These are phyloP conservation scores for Pueraria montana DNA, from an alignment of 306 rosid species.

Conservation along the genomic window DNA sequence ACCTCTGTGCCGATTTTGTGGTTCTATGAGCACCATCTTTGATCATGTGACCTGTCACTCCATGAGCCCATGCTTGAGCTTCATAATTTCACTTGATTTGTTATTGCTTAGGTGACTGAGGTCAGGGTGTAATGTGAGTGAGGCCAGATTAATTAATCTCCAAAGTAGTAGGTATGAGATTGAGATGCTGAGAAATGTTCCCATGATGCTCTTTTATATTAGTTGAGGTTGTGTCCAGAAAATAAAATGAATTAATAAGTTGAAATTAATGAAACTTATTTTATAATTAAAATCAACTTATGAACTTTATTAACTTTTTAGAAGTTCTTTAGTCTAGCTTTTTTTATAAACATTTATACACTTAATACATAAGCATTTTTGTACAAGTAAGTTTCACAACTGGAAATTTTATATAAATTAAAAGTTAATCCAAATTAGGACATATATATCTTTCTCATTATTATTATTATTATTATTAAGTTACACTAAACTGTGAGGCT, in stretches of 20 bases:
- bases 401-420: neutral
- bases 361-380: neutral
- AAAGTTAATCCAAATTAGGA: no score
- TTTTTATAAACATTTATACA: no score
- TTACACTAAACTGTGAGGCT: no score
- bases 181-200: neutral
- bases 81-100: constrained; percentile 35
- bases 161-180: constrained; percentile 1
- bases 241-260: neutral
- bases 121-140: neutral
- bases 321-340: no score
- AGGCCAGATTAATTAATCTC: neutral
- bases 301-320: neutral
- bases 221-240: no score
- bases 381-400: neutral
- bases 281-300: neutral
- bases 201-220: neutral
- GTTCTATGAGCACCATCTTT: constrained; percentile 33
- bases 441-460: no score
- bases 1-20: constrained; percentile 45
- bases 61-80: neutral
- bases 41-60: neutral
- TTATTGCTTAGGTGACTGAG: neutral
- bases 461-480: no score
- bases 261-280: neutral